phyloP scores from a whole-genome alignment of 2,329 filamentous ascomycete genomes.

The Fusarium graminum region DNA sequence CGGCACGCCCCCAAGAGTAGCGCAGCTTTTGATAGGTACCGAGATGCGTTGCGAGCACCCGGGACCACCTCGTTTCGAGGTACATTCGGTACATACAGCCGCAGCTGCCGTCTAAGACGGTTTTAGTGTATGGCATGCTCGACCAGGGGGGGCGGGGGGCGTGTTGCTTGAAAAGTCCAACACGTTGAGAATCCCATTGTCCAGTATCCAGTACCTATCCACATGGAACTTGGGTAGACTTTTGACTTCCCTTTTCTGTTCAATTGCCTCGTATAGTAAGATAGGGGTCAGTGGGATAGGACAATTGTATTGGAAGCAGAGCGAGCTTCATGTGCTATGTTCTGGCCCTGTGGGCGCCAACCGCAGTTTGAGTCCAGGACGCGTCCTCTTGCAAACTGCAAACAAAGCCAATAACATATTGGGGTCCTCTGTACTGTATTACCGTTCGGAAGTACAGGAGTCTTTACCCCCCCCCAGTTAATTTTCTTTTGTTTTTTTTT shows the following conservation, averaged over 20 bases:
- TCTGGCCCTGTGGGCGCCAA: not conserved
- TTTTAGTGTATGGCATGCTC: constrained; percentile 20
- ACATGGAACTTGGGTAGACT: not conserved
- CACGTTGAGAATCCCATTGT: too few relatives aligned
- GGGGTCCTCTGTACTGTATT: not conserved
- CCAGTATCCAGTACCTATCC: not conserved
- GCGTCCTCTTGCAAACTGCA: not conserved
- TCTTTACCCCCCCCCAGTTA: not conserved
- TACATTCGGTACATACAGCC: constrained; percentile 50
- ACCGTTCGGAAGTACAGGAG: not conserved
- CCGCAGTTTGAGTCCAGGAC: constrained; percentile 1
- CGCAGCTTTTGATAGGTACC: constrained; percentile 7
- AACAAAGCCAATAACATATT: not conserved
- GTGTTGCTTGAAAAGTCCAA: constrained; percentile 9
- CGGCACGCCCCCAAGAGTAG: constrained; percentile 10
- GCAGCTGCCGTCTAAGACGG: constrained; percentile 34
- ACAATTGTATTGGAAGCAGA: not conserved
- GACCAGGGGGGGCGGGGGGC: constrained; percentile 12
- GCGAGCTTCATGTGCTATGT: constrained; percentile 1
- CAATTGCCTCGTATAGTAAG: too few relatives aligned
- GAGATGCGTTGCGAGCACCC: not conserved
- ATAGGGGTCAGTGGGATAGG: too few relatives aligned
- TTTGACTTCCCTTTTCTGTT: not conserved
- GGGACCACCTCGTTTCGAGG: constrained; percentile 21
- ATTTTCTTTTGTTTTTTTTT: too few relatives aligned